Evolutionary conservation across 2,329 filamentous ascomycete species (phyloP).

Genomic region (Calonectria hongkongensis): DNA sequence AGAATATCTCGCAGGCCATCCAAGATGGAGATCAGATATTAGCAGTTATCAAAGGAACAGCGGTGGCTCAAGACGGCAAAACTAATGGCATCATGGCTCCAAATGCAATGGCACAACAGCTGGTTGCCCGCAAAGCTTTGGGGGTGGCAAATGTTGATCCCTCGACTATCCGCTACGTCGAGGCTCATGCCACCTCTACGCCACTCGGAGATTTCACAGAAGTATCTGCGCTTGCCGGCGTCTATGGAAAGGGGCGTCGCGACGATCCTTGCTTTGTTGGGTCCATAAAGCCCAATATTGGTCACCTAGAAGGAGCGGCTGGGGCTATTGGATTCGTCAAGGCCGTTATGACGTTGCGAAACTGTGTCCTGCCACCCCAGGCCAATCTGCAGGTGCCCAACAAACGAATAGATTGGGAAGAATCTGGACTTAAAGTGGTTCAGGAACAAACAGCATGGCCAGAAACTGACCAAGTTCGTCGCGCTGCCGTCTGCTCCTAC

Average conservation of each 20-base stretch:
- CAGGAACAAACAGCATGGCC: slow-evolving; percentile 4
- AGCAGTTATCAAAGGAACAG: slow-evolving; percentile 58
- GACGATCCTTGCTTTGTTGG: slow-evolving; percentile 15
- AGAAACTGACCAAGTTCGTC: neutral
- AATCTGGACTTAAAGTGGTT: neutral
- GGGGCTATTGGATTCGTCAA: slow-evolving; percentile 9
- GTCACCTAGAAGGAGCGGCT: neutral
- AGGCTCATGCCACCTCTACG: slow-evolving; percentile 92
- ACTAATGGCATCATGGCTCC: slow-evolving; percentile 65
- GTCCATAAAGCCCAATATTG: slow-evolving; percentile 12
- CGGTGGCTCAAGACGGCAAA: slow-evolving; percentile 62
- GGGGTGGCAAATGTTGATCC: slow-evolving; percentile 35
- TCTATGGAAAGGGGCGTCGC: neutral
- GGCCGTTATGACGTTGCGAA: slow-evolving; percentile 3
- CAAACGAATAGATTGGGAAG: slow-evolving; percentile 9
- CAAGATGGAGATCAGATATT: slow-evolving; percentile 62
- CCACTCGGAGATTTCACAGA: slow-evolving; percentile 89
- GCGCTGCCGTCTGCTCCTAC: slow-evolving; percentile 10
- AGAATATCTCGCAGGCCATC: slow-evolving; percentile 65
- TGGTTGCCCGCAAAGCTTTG: slow-evolving; percentile 56
- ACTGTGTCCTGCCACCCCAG: neutral
- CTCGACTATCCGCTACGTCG: slow-evolving; percentile 77
- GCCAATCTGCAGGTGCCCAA: neutral
- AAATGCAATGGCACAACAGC: slow-evolving; percentile 58
- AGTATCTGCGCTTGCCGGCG: neutral